Base-by-base conservation (phyloP, 179 eudicot species). In the Amaranthus tricolor region DNA sequence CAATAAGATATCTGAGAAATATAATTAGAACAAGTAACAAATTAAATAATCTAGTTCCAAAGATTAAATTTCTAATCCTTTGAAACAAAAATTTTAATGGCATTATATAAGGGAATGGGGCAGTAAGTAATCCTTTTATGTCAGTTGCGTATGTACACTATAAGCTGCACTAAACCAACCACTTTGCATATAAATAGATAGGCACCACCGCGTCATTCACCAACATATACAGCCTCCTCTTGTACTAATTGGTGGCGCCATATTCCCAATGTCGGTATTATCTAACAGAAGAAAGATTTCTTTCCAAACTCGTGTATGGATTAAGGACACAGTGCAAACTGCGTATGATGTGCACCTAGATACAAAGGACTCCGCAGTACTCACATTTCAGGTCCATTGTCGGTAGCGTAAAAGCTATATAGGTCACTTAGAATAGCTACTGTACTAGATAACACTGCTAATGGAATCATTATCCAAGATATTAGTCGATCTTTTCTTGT, bases 391-490 rank as follows among this genome's bases (percentile, higher is more conserved):
- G 64, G 73, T 54, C 44, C 76, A 17, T 82, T 48, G 16, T 67
- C 54, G 11, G 85, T 60, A 13, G 59, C 54, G 71, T 83, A 80
- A 74, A 89, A 79, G 84, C 87, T 84, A 72, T 90, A 91, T 68
- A 90, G 66, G 78, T 91, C 95, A 61, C 94, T 85, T 74, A 84
- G 76, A 63, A 91, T 91, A 62, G 97, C 97, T 58, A 87, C 91
- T 44, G 88, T 79, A 77, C 95, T 90, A 24, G 97, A 91, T 43
- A 87, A 84, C 16, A 90, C 91, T n/a, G 97, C 91, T 74, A 90
- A 74, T 40, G 87, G 56, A 70, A 91, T 85, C 95, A 90, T 91
- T 74, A 87, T 60, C 97, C 88, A 88, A 3, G 95, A 90, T n/a
- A 88, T 66, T 43, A 82, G 65, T 59, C 87, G 84, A 75, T 91